phyloP scores from a whole-genome alignment of 2,329 filamentous ascomycete species.

The Aspergillus sojae region DNA sequence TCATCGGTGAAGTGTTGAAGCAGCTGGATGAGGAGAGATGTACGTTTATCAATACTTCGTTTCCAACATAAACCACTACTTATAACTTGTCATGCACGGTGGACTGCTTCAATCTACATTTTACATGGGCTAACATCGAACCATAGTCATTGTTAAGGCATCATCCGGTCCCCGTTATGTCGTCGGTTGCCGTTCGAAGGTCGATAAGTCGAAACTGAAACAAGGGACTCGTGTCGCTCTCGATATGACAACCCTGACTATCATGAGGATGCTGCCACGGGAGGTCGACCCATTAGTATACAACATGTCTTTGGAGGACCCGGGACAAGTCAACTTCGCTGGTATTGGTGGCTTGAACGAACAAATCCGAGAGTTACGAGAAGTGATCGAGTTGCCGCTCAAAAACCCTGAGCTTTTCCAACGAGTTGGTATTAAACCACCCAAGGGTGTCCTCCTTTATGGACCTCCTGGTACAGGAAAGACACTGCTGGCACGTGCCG shows the following conservation, averaged over 20 bases:
- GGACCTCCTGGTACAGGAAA: constrained; percentile 97
- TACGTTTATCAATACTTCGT: constrained; percentile 52
- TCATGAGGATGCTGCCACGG: constrained; percentile 98
- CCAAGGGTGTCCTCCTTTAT: constrained; percentile 95
- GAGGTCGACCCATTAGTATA: constrained; percentile 98
- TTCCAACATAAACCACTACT: neutral
- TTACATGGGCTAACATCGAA: constrained; percentile 23
- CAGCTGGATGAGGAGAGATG: constrained; percentile 98
- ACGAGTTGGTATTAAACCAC: constrained; percentile 96
- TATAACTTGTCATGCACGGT: neutral
- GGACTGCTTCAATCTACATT: neutral
- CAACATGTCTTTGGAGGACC: constrained; percentile 99
- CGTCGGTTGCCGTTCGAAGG: constrained; percentile 96
- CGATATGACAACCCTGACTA: constrained; percentile 99
- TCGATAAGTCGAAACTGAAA: constrained; percentile 96
- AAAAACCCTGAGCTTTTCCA: constrained; percentile 99
- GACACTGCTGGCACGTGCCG: constrained; percentile 89
- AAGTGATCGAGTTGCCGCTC: constrained; percentile 95
- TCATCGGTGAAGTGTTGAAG: constrained; percentile 98
- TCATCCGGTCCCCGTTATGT: constrained; percentile 97
- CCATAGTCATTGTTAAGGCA: constrained; percentile 91
- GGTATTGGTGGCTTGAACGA: constrained; percentile 98
- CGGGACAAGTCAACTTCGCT: constrained; percentile 94
- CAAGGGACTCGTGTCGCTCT: constrained; percentile 96
- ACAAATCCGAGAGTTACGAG: constrained; percentile 93